These are phyloP conservation scores for Coprinopsis sp. DNA, from an alignment of 768 basidiomycete species.

Conservation along the genomic window DNA sequence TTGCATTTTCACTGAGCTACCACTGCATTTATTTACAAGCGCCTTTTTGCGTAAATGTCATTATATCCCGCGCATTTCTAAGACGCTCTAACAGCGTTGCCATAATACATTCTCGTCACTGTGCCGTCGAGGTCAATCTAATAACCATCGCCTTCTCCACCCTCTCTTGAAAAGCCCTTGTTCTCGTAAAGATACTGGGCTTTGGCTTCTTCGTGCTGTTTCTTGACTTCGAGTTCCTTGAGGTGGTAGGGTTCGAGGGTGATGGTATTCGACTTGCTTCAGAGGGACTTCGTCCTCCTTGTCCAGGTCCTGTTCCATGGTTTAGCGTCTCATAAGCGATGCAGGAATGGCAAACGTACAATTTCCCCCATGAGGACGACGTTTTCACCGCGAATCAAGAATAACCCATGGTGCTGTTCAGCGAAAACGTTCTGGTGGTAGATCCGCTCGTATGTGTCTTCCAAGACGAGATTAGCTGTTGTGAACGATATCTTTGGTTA, in stretches of 20 bases:
- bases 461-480: slow-evolving; percentile 93
- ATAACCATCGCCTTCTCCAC: slow-evolving; percentile 95
- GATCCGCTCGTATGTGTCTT: slow-evolving; percentile 93
- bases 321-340: slow-evolving; percentile 7
- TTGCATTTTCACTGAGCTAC: slow-evolving; percentile 12
- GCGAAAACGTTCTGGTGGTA: slow-evolving; percentile 86
- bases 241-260: slow-evolving; percentile 70
- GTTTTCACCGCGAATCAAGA: slow-evolving; percentile 96
- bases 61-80: too few species aligned
- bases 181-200: slow-evolving; percentile 78
- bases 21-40: too few species aligned
- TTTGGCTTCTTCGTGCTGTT: slow-evolving; percentile 77
- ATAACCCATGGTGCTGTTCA: slow-evolving; percentile 83
- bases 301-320: slow-evolving; percentile 79
- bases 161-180: slow-evolving; percentile 91
- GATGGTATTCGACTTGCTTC: slow-evolving; percentile 65
- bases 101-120: neutral
- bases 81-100: too few species aligned
- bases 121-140: slow-evolving; percentile 28
- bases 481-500: slow-evolving; percentile 5
- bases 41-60: too few species aligned
- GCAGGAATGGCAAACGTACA: slow-evolving; percentile 46
- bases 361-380: slow-evolving; percentile 97
- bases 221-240: slow-evolving; percentile 67
- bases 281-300: slow-evolving; percentile 84